Percentiles rank a stretch among this genome's conserved stretches.
phyloP scores from a whole-genome alignment of 805 yeast species.

The Candida ulmi region DNA sequence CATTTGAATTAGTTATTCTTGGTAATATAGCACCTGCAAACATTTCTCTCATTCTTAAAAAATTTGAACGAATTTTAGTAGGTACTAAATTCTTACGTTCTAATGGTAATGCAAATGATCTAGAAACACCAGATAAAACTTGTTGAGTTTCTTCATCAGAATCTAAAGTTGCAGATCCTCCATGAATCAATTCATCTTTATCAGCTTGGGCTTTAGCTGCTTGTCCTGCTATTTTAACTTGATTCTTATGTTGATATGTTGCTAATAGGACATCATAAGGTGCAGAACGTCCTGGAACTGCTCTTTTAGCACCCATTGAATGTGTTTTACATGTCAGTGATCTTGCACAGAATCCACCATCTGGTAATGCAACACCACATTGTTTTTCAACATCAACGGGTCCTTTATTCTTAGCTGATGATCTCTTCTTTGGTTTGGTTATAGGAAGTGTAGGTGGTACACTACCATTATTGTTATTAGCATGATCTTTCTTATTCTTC shows the following conservation, averaged over 20 bases:
- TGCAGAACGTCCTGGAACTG: conserved; percentile 89
- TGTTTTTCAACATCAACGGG: conserved; percentile 91
- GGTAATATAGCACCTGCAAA: conserved; percentile 81
- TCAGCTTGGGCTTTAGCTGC: conserved; percentile 77
- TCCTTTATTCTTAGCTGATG: conserved; percentile 58
- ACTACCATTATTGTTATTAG: too few relatives aligned
- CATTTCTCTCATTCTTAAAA: conserved; percentile 88
- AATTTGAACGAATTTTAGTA: conserved; percentile 60
- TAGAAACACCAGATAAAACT: conserved; percentile 82
- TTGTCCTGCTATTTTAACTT: conserved; percentile 80
- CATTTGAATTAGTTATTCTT: conserved; percentile 48
- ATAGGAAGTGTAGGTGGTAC: conserved; percentile 1
- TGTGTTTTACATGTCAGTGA: conserved; percentile 96
- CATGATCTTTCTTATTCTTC: conserved; percentile 20
- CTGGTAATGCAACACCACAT: conserved; percentile 92
- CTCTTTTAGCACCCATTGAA: conserved; percentile 97
- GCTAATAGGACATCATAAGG: conserved; percentile 86
- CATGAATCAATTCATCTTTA: conserved; percentile 56
- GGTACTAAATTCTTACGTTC: conserved; percentile 73
- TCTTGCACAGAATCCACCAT: conserved; percentile 94
- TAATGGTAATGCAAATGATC: conserved; percentile 77
- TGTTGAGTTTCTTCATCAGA: conserved; percentile 92
- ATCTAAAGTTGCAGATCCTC: conserved; percentile 32
- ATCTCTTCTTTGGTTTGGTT: conserved; percentile 32
- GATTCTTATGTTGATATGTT: conserved; percentile 88